phyloP scores from a whole-genome alignment of 2,329 filamentous ascomycete genomes.

The Trichoderma atrobrunneum region DNA sequence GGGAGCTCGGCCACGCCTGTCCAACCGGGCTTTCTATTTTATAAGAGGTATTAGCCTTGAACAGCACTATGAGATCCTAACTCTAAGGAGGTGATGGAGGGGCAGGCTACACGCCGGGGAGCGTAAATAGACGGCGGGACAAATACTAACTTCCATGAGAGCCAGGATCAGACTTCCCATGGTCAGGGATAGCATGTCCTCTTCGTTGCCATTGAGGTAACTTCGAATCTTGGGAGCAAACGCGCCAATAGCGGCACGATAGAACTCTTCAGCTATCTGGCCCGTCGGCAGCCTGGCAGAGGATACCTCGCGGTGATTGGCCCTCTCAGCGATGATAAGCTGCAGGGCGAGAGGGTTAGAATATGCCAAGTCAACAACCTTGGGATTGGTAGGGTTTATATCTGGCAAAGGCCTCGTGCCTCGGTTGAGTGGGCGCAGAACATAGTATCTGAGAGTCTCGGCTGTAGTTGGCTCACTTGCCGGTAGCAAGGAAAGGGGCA shows the following conservation, averaged over 20 bases:
- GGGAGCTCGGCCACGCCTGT: slow-evolving; percentile 45
- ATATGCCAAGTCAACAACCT: slow-evolving; percentile 46
- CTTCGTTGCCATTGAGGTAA: slow-evolving; percentile 34
- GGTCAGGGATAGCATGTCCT: slow-evolving; percentile 39
- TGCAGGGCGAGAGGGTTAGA: slow-evolving; percentile 45
- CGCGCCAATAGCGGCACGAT: slow-evolving; percentile 36
- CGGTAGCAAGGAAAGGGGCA: slow-evolving; percentile 32
- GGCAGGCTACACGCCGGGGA: neutral
- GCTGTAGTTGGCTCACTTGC: slow-evolving; percentile 36
- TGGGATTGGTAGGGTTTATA: slow-evolving; percentile 45
- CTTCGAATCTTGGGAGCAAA: slow-evolving; percentile 36
- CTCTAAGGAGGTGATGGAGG: neutral
- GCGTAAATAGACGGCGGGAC: neutral
- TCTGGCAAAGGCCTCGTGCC: slow-evolving; percentile 48
- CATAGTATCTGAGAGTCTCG: slow-evolving; percentile 46
- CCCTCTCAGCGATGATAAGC: slow-evolving; percentile 45
- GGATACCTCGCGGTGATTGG: slow-evolving; percentile 38
- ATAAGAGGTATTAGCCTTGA: neutral
- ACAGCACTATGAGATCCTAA: neutral
- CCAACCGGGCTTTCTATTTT: slow-evolving; percentile 39
- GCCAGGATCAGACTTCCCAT: slow-evolving; percentile 46
- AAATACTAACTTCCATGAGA: slow-evolving; percentile 42
- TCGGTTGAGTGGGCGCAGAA: slow-evolving; percentile 42
- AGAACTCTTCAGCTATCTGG: slow-evolving; percentile 36
- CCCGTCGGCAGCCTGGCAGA: slow-evolving; percentile 27